A percentile compares a stretch with the other conserved stretches of the same genome.
Conservation (phyloP, 139 green algal species). For the Pedinophyceae sp. region DNA sequence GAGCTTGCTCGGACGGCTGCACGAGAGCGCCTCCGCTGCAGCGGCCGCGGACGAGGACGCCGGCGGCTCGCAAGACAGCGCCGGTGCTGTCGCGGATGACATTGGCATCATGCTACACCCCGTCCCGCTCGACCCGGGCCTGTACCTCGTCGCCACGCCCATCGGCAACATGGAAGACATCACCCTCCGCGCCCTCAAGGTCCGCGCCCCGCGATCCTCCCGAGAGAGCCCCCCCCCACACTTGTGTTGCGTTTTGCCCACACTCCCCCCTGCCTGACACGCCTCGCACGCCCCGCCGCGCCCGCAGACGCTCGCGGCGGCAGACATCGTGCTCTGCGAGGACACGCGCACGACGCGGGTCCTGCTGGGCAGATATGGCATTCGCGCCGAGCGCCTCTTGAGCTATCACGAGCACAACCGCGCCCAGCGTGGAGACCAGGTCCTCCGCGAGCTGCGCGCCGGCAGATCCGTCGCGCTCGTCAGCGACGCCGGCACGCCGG, state of each 20-base stretch:
- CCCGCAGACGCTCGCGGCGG: conserved; percentile 37
- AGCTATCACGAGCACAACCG: conserved; percentile 82
- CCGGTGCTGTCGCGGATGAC: too few relatives aligned
- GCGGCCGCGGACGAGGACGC: too few relatives aligned
- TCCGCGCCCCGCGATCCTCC: background rate
- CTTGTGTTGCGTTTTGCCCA: background rate
- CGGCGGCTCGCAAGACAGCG: too few relatives aligned
- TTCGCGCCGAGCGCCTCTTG: conserved; percentile 18
- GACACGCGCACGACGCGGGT: conserved; percentile 68
- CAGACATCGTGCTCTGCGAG: conserved; percentile 56
- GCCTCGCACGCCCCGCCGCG: conserved; percentile 34
- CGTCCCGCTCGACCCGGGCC: too few relatives aligned
- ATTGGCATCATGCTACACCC: too few relatives aligned
- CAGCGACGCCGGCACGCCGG: conserved; percentile 52
- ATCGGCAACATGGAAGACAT: conserved; percentile 82
- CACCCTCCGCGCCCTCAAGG: conserved; percentile 18
- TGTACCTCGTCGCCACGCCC: conserved; percentile 64
- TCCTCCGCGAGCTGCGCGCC: conserved; percentile 33
- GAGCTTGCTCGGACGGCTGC: too few relatives aligned
- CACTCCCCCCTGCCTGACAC: too few relatives aligned
- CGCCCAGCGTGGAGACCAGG: conserved; percentile 15
- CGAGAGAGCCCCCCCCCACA: too few relatives aligned
- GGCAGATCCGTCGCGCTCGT: conserved; percentile 66
- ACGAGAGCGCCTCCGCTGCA: too few relatives aligned
- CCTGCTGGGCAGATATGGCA: conserved; percentile 46